Percentiles rank a stretch among this genome's conserved stretches.
Evolutionary conservation across 192 early-diverging fungal genomes (phyloP).

Genomic region (Backusella australiensis): DNA sequence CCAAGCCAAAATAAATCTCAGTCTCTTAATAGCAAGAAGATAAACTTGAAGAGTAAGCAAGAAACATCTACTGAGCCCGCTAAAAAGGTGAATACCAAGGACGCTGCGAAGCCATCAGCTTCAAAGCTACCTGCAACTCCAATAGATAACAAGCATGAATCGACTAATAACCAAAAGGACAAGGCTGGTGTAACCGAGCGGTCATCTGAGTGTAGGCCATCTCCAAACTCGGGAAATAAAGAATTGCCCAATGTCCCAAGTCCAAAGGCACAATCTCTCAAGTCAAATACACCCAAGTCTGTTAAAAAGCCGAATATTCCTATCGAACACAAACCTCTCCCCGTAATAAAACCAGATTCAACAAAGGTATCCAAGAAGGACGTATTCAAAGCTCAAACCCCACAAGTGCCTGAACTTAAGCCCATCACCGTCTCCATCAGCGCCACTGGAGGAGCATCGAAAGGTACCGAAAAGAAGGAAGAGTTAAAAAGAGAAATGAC

Average conservation of each 20-base stretch:
- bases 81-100: background rate
- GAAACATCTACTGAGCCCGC: background rate
- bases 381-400: background rate
- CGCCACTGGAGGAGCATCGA: background rate
- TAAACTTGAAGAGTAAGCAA: background rate
- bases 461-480: background rate
- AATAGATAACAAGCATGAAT: background rate
- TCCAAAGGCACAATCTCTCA: background rate
- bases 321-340: background rate
- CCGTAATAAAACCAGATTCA: background rate
- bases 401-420: background rate
- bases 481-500: background rate
- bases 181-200: background rate
- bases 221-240: background rate
- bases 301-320: background rate
- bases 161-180: background rate
- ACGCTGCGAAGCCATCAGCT: background rate
- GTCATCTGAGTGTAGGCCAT: background rate
- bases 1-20: background rate
- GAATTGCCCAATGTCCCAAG: background rate
- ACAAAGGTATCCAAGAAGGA: background rate
- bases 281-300: background rate
- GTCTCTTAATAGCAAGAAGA: background rate
- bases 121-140: background rate
- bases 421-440: background rate